Evolutionary conservation across 805 yeast species (phyloP), one percentile per base, ranked within the genome.

Genomic region (Cyberlindnera americana): DNA sequence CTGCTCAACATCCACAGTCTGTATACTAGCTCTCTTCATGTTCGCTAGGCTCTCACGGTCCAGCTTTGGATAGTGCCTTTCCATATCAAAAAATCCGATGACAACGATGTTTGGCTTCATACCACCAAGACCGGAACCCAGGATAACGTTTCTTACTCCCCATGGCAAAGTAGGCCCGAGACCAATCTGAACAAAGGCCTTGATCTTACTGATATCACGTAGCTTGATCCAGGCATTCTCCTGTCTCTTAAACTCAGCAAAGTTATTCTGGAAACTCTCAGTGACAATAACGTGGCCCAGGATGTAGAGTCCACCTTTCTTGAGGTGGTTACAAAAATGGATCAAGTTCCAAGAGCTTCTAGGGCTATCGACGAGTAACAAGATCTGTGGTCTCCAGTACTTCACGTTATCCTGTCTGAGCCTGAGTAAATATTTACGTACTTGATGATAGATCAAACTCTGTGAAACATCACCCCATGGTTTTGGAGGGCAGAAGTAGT

Each of bases 381-480:
- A 66, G 28, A 93, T 82, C 60, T 93, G 99, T 0, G 99, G 99
- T 52, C 99, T 72, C 99, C 99, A 93, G 59, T 90, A 93, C 63
- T 93, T 93, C 37, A 93, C 96, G 59, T 91, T 95, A 55, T 93
- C 96, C 53, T 88, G 88, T 43, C 88, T 76, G 30, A 91, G 69
- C 38, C 95, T 70, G 44, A 93, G 65, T 31, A 88, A 66, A 56
- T 93, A 93, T 58, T 93, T 93, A 50, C 99, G 70, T 10, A 93
- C 98, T 62, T 93, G 99, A 59, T 93, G 99, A 60, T 93, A 93
- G 35, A 93, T 91, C 45, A 93, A 71, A 29, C 90, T 78, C 62
- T 93, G 99, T 3, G 98, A 90, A 18, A 93, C 97, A 62, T 93
- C 99, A 25, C 99, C 99, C 90, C 96, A 93, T 24, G 90, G 84